Conservation (phyloP, 495 filamentous ascomycete genomes). For the Chaetomidium leptoderma region DNA sequence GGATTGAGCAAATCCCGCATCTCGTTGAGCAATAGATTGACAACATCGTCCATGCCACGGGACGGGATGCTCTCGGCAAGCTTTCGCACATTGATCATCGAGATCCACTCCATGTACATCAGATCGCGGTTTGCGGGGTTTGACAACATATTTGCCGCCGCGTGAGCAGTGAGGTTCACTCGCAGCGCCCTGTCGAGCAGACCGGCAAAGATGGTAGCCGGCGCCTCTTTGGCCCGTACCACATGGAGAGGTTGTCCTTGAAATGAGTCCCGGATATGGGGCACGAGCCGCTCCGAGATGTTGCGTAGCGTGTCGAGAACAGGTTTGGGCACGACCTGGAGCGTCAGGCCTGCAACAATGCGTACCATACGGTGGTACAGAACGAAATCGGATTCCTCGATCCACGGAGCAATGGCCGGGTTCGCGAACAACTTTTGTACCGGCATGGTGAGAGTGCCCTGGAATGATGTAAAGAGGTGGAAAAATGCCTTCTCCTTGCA, state of each 20-base stretch:
- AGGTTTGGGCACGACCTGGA: slow-evolving; percentile 80
- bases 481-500: slow-evolving; percentile 94
- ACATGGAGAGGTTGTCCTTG: slow-evolving; percentile 77
- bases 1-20: slow-evolving; percentile 68
- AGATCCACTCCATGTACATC: slow-evolving; percentile 92
- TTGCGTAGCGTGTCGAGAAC: slow-evolving; percentile 79
- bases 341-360: slow-evolving; percentile 74
- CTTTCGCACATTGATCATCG: slow-evolving; percentile 67
- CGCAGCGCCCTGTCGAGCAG: slow-evolving; percentile 79
- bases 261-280: slow-evolving; percentile 76
- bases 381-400: slow-evolving; percentile 87
- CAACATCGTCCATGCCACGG: slow-evolving; percentile 62
- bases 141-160: slow-evolving; percentile 70
- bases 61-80: slow-evolving; percentile 58
- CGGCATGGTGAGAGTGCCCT: slow-evolving; percentile 91
- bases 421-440: slow-evolving; percentile 91
- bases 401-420: slow-evolving; percentile 81
- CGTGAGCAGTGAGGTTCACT: slow-evolving; percentile 87
- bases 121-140: slow-evolving; percentile 70
- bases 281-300: slow-evolving; percentile 73
- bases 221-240: slow-evolving; percentile 75
- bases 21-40: slow-evolving; percentile 68
- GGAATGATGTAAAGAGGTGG: slow-evolving; percentile 90
- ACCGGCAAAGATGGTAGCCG: slow-evolving; percentile 82
- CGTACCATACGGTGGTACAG: slow-evolving; percentile 96